These are phyloP conservation scores for Pisolithus tinctorius DNA, from an alignment of 768 basidiomycete genomes.

Conservation along the genomic window DNA sequence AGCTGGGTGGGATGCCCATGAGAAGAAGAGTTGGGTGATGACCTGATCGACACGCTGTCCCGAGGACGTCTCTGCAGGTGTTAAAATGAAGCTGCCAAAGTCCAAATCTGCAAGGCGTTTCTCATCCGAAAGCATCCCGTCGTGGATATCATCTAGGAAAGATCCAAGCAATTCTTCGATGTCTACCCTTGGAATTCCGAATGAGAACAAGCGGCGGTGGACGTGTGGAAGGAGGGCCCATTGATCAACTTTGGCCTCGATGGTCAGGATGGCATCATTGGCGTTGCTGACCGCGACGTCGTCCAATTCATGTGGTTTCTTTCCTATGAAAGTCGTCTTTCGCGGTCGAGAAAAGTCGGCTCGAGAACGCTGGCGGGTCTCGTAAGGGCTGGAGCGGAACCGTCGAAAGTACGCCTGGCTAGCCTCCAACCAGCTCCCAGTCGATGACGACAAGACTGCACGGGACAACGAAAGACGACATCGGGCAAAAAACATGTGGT, in stretches of 20 bases:
- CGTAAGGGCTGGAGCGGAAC: constrained; percentile 2
- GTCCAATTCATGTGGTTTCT: too few species aligned
- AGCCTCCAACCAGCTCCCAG: constrained; percentile 13
- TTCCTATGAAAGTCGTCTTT: too few species aligned
- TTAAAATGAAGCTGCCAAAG: constrained; percentile 15
- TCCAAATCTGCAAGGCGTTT: constrained; percentile 25
- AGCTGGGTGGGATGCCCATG: constrained; percentile 43
- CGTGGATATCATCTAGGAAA: constrained; percentile 35
- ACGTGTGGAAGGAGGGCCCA: constrained; percentile 35
- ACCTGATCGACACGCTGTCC: constrained; percentile 36
- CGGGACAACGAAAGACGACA: constrained; percentile 12
- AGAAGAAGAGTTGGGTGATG: constrained; percentile 48
- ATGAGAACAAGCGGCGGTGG: constrained; percentile 35
- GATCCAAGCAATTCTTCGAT: constrained; percentile 33
- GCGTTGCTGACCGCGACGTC: not conserved
- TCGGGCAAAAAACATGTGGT: constrained; percentile 2
- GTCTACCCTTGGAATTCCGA: constrained; percentile 41
- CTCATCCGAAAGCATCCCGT: constrained; percentile 21
- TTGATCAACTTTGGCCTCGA: constrained; percentile 28
- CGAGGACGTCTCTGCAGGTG: constrained; percentile 18
- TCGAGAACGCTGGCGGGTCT: too few species aligned
- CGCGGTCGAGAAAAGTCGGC: too few species aligned
- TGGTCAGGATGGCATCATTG: constrained; percentile 18
- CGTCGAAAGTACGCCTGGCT: constrained; percentile 16
- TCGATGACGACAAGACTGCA: constrained; percentile 1